Conservation (phyloP, 495 filamentous ascomycete species). For the Hypoxylon intermedium region DNA sequence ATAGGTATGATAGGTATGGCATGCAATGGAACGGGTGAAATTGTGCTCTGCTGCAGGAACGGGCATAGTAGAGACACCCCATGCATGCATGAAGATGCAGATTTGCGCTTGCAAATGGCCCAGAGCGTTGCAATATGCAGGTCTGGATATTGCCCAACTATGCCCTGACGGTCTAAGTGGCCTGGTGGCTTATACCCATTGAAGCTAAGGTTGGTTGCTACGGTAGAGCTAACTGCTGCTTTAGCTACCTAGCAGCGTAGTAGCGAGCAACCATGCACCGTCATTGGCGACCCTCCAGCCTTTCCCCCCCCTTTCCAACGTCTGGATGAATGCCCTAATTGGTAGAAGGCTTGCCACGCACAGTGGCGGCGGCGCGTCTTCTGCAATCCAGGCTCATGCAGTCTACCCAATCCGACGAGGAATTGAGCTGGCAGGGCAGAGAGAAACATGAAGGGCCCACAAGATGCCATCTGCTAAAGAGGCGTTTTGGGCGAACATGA, state of each 20-base stretch:
- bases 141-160: constrained; percentile 12
- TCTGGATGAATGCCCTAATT: constrained; percentile 24
- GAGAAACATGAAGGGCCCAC: constrained; percentile 3
- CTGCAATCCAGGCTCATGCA: constrained; percentile 10
- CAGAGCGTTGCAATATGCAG: constrained; percentile 32
- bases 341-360: constrained; percentile 26
- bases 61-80: constrained; percentile 31
- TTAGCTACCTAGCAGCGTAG: constrained; percentile 19
- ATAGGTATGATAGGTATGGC: neutral
- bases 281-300: constrained; percentile 12
- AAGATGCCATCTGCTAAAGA: constrained; percentile 2
- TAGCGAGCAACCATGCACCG: constrained; percentile 8
- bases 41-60: constrained; percentile 40
- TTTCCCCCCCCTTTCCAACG: constrained; percentile 9
- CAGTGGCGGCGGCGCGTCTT: constrained; percentile 26
- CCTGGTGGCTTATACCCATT: constrained; percentile 7
- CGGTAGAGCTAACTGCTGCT: constrained; percentile 14
- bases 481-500: no score
- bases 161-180: neutral
- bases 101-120: constrained; percentile 25
- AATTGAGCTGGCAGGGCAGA: constrained; percentile 2
- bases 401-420: constrained; percentile 19
- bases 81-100: constrained; percentile 34
- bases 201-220: constrained; percentile 18
- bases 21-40: constrained; percentile 17